Percentiles rank a stretch among this genome's conserved stretches.
Conservation (phyloP, 1,139 yeast genomes). For the Meyerozyma carpophila region DNA sequence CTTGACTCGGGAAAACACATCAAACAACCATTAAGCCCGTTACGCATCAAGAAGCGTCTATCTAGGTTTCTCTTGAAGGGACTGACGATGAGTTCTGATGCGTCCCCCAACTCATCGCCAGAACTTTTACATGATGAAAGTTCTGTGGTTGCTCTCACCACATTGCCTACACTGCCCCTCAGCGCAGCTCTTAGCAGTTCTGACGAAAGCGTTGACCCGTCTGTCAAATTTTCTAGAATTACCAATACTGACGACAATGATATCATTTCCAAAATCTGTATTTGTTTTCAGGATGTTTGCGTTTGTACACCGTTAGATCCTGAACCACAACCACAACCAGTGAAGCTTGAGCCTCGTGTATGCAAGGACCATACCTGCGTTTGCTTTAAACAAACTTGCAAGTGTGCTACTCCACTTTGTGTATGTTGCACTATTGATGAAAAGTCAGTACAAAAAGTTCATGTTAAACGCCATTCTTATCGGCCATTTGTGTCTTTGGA, state of each 20-base stretch:
- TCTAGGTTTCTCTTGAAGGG: no score
- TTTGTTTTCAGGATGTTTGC: background rate
- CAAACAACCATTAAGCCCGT: no score
- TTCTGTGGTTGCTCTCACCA: background rate
- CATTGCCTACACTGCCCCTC: background rate
- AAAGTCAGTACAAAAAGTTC: background rate
- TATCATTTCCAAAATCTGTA: background rate
- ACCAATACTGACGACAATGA: background rate
- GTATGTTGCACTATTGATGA: background rate
- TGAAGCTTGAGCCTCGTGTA: background rate
- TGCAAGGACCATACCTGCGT: background rate
- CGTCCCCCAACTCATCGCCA: conserved; percentile 3
- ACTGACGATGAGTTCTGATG: background rate
- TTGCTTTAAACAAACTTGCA: background rate
- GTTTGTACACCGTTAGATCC: background rate
- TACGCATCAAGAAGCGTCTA: no score
- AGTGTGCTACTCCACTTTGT: background rate
- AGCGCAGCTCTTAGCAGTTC: background rate
- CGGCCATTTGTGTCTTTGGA: no score
- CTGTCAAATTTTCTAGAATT: background rate
- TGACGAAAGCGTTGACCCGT: background rate
- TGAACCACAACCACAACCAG: background rate
- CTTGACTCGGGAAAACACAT: no score
- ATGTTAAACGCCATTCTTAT: background rate
- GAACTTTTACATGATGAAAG: conserved; percentile 3